These are phyloP conservation scores for Tranzscheliella williamsii DNA, from an alignment of 1,284 basidiomycete genomes.

Conservation along the genomic window DNA sequence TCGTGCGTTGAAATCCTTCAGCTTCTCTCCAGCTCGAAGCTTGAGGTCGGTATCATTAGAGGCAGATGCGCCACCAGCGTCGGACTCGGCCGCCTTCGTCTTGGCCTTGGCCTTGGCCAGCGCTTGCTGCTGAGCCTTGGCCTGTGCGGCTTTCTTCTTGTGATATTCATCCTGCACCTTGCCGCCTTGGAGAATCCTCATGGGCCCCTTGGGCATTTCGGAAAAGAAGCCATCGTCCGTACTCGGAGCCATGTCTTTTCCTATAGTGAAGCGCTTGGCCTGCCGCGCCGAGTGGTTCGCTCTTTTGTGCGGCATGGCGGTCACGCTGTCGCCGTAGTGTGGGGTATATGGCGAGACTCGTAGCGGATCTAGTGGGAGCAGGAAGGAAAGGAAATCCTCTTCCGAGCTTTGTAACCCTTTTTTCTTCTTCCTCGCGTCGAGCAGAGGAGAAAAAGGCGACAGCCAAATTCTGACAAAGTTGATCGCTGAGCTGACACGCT, in stretches of 20 bases:
- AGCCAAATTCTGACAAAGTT: too few species aligned
- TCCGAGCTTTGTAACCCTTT: too few species aligned
- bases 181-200: constrained; percentile 44
- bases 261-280: constrained; percentile 34
- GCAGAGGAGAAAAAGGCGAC: too few species aligned
- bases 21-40: constrained; percentile 52
- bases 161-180: constrained; percentile 44
- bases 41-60: constrained; percentile 15
- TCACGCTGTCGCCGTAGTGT: too few species aligned
- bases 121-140: constrained; percentile 13
- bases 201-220: constrained; percentile 49
- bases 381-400: too few species aligned
- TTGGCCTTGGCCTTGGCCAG: constrained; percentile 27
- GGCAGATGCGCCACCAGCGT: neutral
- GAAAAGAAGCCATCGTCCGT: constrained; percentile 28
- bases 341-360: too few species aligned
- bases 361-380: too few species aligned
- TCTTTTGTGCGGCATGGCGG: constrained; percentile 53
- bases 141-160: constrained; percentile 18
- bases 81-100: constrained; percentile 7
- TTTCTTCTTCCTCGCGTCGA: too few species aligned
- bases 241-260: constrained; percentile 38
- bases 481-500: too few species aligned
- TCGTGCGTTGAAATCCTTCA: constrained; percentile 52
- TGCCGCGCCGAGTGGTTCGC: constrained; percentile 46